Percentiles rank a stretch among this genome's conserved stretches.
These are phyloP conservation scores for Amaranthus cruentus DNA, from an alignment of 148 eudicot species.

Conservation along the genomic window DNA sequence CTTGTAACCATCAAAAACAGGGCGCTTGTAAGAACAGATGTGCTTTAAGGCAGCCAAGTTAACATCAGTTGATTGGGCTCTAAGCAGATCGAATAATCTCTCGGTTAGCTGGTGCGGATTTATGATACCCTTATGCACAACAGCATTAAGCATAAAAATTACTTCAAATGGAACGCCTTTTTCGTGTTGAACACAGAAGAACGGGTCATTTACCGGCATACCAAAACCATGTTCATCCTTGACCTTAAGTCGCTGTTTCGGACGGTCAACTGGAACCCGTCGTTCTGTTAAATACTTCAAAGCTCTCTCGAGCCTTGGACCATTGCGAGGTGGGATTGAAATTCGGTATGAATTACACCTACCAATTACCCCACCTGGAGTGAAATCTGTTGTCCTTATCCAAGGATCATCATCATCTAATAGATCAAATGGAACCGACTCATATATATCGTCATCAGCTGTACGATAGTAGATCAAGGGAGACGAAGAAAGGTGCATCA, in stretches of 20 bases:
- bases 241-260: slow-evolving; percentile 27
- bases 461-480: slow-evolving; percentile 71
- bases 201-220: slow-evolving; percentile 43
- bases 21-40: slow-evolving; percentile 52
- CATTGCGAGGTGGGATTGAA: slow-evolving; percentile 55
- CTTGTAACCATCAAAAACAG: slow-evolving; percentile 52
- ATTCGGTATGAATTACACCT: slow-evolving; percentile 58
- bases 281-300: slow-evolving; percentile 40
- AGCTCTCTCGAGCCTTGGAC: slow-evolving; percentile 45
- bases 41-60: slow-evolving; percentile 73
- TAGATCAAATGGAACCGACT: slow-evolving; percentile 54
- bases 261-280: slow-evolving; percentile 34
- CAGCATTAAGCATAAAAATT: slow-evolving; percentile 64
- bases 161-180: slow-evolving; percentile 48
- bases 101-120: slow-evolving; percentile 65
- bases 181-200: slow-evolving; percentile 54
- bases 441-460: slow-evolving; percentile 77
- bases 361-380: slow-evolving; percentile 63
- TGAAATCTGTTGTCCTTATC: slow-evolving; percentile 82
- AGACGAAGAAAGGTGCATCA: slow-evolving; percentile 63
- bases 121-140: slow-evolving; percentile 66
- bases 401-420: slow-evolving; percentile 97
- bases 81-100: slow-evolving; percentile 45
- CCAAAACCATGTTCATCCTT: slow-evolving; percentile 63
- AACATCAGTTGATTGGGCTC: slow-evolving; percentile 41